Evolutionary conservation across 1,139 yeast genomes (phyloP).

Genomic region (Lodderomyces metapsilosis): DNA sequence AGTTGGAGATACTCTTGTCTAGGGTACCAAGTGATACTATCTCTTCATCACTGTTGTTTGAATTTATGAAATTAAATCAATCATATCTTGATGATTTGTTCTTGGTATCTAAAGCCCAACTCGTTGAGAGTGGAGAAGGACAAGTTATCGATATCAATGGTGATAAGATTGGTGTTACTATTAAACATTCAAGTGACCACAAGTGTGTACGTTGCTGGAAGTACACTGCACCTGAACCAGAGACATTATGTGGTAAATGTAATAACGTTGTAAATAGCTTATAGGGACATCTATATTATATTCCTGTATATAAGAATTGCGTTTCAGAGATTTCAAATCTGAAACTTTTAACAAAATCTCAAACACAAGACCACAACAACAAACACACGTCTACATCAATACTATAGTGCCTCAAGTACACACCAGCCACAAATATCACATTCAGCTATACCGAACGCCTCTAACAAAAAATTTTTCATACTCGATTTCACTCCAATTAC

Average conservation of each 20-base stretch:
- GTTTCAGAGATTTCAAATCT: neutral
- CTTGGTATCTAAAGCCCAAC: constrained; percentile 58
- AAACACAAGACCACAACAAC: neutral
- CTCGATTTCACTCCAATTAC: neutral
- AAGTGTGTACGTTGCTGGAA: constrained; percentile 98
- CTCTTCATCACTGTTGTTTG: constrained; percentile 5
- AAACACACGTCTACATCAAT: neutral
- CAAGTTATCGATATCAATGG: constrained; percentile 16
- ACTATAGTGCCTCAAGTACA: too few relatives aligned
- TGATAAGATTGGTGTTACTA: constrained; percentile 7
- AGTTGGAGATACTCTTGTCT: constrained; percentile 48
- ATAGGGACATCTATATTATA: neutral
- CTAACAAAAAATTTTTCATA: too few relatives aligned
- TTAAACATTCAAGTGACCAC: constrained; percentile 20
- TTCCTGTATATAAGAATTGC: neutral
- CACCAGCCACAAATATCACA: too few relatives aligned
- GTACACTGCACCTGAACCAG: constrained; percentile 51
- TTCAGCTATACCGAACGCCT: too few relatives aligned
- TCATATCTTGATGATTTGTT: constrained; percentile 53
- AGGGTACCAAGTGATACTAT: constrained; percentile 16
- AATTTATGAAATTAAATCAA: constrained; percentile 25
- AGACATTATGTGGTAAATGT: constrained; percentile 68
- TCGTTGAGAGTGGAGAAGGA: constrained; percentile 22
- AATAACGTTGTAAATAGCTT: constrained; percentile 26
- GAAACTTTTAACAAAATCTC: neutral